phyloP scores from a whole-genome alignment of 805 yeast genomes.

The Monosporozyma solicola region DNA sequence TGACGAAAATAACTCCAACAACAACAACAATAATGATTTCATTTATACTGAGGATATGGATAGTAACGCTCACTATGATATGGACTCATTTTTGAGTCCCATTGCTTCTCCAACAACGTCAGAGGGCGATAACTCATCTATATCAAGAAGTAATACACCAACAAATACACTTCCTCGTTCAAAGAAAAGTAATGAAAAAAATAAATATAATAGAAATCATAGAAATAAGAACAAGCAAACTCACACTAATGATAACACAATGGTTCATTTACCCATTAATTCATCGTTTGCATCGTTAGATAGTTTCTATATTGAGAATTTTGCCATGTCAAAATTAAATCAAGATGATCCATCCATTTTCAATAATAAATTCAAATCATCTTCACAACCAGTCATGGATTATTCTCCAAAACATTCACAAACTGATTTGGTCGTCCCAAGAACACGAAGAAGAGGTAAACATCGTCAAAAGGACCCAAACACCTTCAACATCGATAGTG shows the following conservation, averaged over 20 bases:
- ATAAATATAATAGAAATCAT: constrained; percentile 1
- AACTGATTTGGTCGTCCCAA: neutral
- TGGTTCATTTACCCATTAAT: constrained; percentile 57
- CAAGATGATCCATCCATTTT: neutral
- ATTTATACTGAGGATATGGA: neutral
- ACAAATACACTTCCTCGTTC: neutral
- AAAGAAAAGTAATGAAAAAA: neutral
- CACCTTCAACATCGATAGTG: neutral
- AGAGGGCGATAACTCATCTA: neutral
- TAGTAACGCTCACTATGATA: neutral
- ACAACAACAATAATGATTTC: neutral
- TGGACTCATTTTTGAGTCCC: neutral
- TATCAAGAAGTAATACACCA: neutral
- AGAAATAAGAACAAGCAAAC: constrained; percentile 1
- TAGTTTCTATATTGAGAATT: constrained; percentile 50
- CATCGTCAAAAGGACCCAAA: neutral
- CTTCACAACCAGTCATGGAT: neutral
- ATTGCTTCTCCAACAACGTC: neutral
- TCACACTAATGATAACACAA: constrained; percentile 26
- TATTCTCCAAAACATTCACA: neutral
- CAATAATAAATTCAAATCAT: constrained; percentile 1
- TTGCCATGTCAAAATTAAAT: constrained; percentile 25
- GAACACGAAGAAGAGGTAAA: neutral
- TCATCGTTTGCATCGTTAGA: constrained; percentile 72
- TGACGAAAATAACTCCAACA: no score